Conservation (phyloP, 2,329 filamentous ascomycete genomes). For the Tolypocladium album region DNA sequence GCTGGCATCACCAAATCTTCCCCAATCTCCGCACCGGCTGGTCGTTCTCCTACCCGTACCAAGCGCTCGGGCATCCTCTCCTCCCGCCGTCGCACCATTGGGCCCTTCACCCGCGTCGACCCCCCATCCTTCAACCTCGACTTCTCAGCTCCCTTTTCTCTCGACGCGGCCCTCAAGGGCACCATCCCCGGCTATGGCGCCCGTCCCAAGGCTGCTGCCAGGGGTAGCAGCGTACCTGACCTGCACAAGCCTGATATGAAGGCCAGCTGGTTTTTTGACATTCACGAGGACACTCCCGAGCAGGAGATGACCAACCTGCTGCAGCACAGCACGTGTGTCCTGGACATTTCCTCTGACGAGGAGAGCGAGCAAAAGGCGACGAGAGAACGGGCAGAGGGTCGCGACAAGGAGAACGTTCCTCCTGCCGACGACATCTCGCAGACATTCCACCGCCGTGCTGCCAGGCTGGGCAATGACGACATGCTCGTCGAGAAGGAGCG, state of each 20-base stretch:
- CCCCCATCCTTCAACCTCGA: slow-evolving; percentile 50
- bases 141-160: slow-evolving; percentile 61
- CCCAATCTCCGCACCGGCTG: slow-evolving; percentile 58
- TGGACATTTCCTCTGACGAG: slow-evolving; percentile 87
- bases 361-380: slow-evolving; percentile 49
- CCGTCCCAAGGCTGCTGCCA: slow-evolving; percentile 22
- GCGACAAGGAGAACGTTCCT: slow-evolving; percentile 89
- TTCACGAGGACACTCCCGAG: slow-evolving; percentile 84
- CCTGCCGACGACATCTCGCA: slow-evolving; percentile 57
- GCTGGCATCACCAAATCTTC: slow-evolving; percentile 34
- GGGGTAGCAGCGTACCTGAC: slow-evolving; percentile 3
- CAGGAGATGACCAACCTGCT: slow-evolving; percentile 88
- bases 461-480: slow-evolving; percentile 27
- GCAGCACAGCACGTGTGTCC: slow-evolving; percentile 75
- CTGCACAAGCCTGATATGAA: slow-evolving; percentile 40
- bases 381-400: slow-evolving; percentile 44
- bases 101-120: slow-evolving; percentile 58
- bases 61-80: slow-evolving; percentile 61
- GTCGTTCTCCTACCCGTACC: slow-evolving; percentile 64
- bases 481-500: slow-evolving; percentile 56
- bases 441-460: slow-evolving; percentile 29
- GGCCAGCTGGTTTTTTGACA: slow-evolving; percentile 80
- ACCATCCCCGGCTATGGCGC: slow-evolving; percentile 55
- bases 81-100: slow-evolving; percentile 54
- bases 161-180: slow-evolving; percentile 73